Evolutionary conservation across 371 early-diverging fungal species (phyloP).

Genomic region (Mortierella sp.): DNA sequence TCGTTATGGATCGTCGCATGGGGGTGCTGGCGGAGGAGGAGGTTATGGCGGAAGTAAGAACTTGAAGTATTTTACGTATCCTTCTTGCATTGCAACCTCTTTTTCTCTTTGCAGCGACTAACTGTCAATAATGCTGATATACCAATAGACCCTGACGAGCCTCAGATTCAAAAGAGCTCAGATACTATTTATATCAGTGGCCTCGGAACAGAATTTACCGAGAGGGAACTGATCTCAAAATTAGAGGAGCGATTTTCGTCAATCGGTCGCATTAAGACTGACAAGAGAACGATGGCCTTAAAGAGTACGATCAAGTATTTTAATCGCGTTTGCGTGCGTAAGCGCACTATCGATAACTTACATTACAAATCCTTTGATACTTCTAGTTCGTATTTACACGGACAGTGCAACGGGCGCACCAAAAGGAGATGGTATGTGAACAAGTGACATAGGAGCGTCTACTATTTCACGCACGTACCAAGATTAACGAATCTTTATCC

Average conservation of each 20-base stretch:
- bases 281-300: conserved; percentile 70
- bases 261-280: conserved; percentile 80
- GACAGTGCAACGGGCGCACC: conserved; percentile 71
- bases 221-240: conserved; percentile 59
- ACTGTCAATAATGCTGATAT: background rate
- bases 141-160: conserved; percentile 31
- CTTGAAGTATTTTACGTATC: background rate
- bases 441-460: background rate
- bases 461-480: too few species aligned
- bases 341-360: background rate
- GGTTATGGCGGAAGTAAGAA: conserved; percentile 19
- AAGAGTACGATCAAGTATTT: conserved; percentile 62
- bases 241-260: conserved; percentile 73
- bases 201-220: conserved; percentile 67
- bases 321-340: background rate
- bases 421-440: conserved; percentile 76
- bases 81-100: too few species aligned
- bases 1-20: conserved; percentile 38
- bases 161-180: conserved; percentile 59
- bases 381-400: conserved; percentile 74
- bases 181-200: conserved; percentile 80
- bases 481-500: background rate
- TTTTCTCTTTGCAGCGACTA: background rate
- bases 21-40: conserved; percentile 13
- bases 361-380: background rate